Evolutionary conservation across 192 early-diverging fungal genomes (phyloP).

Genomic region (Chytriomyces sp.): DNA sequence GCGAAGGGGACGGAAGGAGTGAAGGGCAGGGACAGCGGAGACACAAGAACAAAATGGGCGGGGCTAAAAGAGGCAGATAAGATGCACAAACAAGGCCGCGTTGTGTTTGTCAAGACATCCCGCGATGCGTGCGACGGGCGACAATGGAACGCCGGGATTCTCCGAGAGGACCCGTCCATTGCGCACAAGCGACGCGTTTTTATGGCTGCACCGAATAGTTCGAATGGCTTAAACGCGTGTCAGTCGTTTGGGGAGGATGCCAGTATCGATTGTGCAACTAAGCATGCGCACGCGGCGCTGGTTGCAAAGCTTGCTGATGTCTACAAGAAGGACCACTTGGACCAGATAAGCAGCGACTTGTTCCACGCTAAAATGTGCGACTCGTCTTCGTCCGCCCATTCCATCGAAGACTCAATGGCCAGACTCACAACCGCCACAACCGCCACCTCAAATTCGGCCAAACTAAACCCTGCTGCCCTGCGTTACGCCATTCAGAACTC

Average conservation of each 20-base stretch:
- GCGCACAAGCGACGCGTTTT: not conserved
- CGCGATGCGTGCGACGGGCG: constrained; percentile 29
- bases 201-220: too few relatives aligned
- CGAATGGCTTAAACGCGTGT: not conserved
- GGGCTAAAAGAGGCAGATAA: too few relatives aligned
- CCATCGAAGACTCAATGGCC: too few relatives aligned
- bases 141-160: constrained; percentile 22
- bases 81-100: not conserved
- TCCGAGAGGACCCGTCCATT: constrained; percentile 10
- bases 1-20: not conserved
- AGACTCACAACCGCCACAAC: too few relatives aligned
- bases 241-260: not conserved
- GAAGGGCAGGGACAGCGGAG: too few relatives aligned
- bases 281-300: not conserved
- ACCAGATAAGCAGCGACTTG: not conserved
- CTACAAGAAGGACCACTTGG: constrained; percentile 26
- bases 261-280: not conserved
- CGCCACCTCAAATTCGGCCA: too few relatives aligned
- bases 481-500: too few relatives aligned
- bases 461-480: too few relatives aligned
- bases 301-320: not conserved
- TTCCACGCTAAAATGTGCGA: not conserved
- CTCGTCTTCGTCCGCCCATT: too few relatives aligned
- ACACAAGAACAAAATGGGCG: too few relatives aligned
- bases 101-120: constrained; percentile 32